Base-by-base conservation (phyloP, 2,329 filamentous ascomycete genomes). In the Pseudonectria foliicola region DNA sequence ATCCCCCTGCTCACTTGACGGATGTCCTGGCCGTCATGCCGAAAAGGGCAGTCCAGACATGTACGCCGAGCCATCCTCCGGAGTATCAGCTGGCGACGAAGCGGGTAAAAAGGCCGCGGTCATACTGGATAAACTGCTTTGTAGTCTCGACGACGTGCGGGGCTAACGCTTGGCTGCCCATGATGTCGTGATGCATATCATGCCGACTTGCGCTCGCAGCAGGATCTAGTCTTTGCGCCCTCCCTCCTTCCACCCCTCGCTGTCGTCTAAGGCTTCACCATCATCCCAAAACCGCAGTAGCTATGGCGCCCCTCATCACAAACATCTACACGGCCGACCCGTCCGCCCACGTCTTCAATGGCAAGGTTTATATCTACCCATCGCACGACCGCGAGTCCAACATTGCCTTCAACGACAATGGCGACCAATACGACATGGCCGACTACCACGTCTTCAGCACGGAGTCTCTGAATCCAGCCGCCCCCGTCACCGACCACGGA, bases 351-450 rank as follows among this genome's bases (percentile, higher is more conserved):
- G 82, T 85, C 54, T 89, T 88, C 66, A 77, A 86, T 43, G 73
- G 71, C 57, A 79, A 72, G 45, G 62, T 89, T 40, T 89, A 86
- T 67, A 75, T 89, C 61, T 89, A 88, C 64, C 83, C 84, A 13
- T 88, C 82, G 14, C 83, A 89, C 62, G 83, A 89, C 61, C 75
- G 82, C 46, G 80, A 85, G 58, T 85, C 81, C 5, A 73, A 78
- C 59, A 84, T 86, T 57, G 38, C 73, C 38, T 80, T 82, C 68
- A 88, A 89, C 64, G 83, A 88, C 69, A 86, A 87, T 70, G 84
- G 84, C 54, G 83, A 87, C 63, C 84, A 88, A 57, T 88, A 87
- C 58, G 84, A 86, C 64, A 89, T 88, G 84, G 71, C 65, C 37
- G 84, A 89, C 66, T 89, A 89, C 69, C 83, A 88, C 60, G 84